Percentiles rank a stretch among this genome's conserved stretches.
Conservation (phyloP, 208 protist species). For the Leishmania turanica region DNA sequence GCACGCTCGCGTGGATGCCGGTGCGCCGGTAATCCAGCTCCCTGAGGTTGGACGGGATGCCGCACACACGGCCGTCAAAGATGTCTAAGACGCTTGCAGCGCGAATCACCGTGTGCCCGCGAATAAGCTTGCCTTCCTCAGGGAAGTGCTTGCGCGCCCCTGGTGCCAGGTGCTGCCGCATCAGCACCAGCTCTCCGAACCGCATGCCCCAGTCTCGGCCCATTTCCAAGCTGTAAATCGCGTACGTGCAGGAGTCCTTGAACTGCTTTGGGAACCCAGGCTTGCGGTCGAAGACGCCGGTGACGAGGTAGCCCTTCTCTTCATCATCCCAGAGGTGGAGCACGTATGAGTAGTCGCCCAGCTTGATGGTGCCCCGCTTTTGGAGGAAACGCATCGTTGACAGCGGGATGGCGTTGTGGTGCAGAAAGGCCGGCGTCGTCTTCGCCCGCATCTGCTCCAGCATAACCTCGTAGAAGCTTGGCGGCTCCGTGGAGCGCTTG, state of each 20-base stretch:
- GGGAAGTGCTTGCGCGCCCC: constrained; percentile 15
- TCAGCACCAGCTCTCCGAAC: constrained; percentile 16
- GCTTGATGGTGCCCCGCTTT: constrained; percentile 47
- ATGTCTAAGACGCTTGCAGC: constrained; percentile 21
- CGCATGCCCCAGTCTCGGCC: constrained; percentile 29
- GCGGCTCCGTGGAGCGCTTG: not conserved
- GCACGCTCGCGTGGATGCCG: constrained; percentile 64
- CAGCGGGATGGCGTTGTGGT: constrained; percentile 71
- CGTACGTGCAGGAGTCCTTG: constrained; percentile 16
- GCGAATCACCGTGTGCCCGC: constrained; percentile 30
- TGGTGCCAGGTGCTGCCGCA: constrained; percentile 25
- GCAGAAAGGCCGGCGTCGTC: constrained; percentile 57
- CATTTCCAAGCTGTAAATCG: constrained; percentile 27
- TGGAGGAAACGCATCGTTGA: constrained; percentile 57
- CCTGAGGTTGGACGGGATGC: constrained; percentile 58
- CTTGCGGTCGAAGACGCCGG: constrained; percentile 74
- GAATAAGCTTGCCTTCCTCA: constrained; percentile 42
- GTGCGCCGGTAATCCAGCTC: constrained; percentile 19
- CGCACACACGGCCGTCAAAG: constrained; percentile 45
- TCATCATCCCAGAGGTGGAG: constrained; percentile 85
- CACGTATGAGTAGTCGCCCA: constrained; percentile 25
- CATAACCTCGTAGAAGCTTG: constrained; percentile 22
- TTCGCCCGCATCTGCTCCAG: constrained; percentile 45
- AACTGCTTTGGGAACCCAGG: constrained; percentile 25
- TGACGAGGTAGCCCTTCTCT: constrained; percentile 64